A percentile compares a stretch with the other conserved stretches of the same genome.
phyloP scores from a whole-genome alignment of 192 early-diverging fungal genomes.

The Geranomyces variabilis region DNA sequence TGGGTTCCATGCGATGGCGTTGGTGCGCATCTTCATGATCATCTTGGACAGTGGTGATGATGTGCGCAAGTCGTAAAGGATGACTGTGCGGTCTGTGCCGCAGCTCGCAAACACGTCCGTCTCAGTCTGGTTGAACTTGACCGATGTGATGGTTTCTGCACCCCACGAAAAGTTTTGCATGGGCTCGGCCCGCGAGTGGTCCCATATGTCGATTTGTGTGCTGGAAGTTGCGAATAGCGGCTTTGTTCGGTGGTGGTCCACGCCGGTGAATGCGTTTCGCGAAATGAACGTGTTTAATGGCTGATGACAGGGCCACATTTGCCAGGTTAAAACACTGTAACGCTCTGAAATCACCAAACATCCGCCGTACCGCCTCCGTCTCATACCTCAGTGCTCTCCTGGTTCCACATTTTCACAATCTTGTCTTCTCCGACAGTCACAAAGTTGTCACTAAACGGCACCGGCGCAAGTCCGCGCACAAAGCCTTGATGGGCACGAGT shows the following conservation, averaged over 20 bases:
- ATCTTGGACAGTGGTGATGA: constrained; percentile 84
- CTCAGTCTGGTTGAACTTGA: constrained; percentile 97
- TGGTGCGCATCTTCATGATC: constrained; percentile 83
- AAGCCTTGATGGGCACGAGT: constrained; percentile 76
- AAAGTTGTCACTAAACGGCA: constrained; percentile 71
- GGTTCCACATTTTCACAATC: constrained; percentile 92
- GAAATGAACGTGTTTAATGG: constrained; percentile 75
- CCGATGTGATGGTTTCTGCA: constrained; percentile 90
- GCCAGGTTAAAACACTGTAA: neutral
- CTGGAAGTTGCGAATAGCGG: constrained; percentile 88
- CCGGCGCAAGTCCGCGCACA: constrained; percentile 80
- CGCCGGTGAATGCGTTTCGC: constrained; percentile 76
- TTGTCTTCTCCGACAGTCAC: constrained; percentile 94
- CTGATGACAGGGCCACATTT: neutral
- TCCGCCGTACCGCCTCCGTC: too few relatives aligned
- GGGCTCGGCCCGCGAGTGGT: constrained; percentile 82
- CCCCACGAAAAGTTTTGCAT: constrained; percentile 87
- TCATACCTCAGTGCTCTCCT: constrained; percentile 48
- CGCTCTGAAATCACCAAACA: neutral
- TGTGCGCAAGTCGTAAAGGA: constrained; percentile 92
- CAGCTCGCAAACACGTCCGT: constrained; percentile 89
- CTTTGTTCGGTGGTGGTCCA: constrained; percentile 89
- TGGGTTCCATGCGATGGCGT: constrained; percentile 98
- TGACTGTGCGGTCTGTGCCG: constrained; percentile 92
- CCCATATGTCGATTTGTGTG: constrained; percentile 90